Percentiles rank a stretch among this genome's conserved stretches.
These are phyloP conservation scores for Xanthoparmelia taractica DNA, from an alignment of 495 filamentous ascomycete species.

Conservation along the genomic window DNA sequence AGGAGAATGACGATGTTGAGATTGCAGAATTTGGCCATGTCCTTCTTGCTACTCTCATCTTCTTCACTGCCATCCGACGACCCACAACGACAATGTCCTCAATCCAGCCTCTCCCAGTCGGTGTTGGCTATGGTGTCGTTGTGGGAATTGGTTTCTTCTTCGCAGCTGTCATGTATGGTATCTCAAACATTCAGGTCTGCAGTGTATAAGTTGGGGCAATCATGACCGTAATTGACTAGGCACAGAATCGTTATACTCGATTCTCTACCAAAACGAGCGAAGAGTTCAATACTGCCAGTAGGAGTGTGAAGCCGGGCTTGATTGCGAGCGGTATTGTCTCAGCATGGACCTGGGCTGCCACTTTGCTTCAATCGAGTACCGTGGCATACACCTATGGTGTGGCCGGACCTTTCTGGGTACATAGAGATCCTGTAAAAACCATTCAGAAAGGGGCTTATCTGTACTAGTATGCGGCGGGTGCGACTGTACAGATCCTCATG, in stretches of 20 bases:
- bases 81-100: constrained; percentile 3
- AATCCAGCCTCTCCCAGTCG: constrained; percentile 14
- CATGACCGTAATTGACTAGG: background rate
- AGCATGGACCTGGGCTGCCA: constrained; percentile 42
- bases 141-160: constrained; percentile 44
- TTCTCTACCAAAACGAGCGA: constrained; percentile 41
- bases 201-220: background rate
- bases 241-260: constrained; percentile 42
- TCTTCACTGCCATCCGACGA: background rate
- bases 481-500: constrained; percentile 40
- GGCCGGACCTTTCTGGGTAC: constrained; percentile 39
- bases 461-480: constrained; percentile 32
- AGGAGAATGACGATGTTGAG: no score
- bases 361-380: constrained; percentile 38
- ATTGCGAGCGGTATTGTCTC: constrained; percentile 44
- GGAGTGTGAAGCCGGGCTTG: constrained; percentile 42
- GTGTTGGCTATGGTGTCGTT: constrained; percentile 39
- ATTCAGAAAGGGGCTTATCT: background rate
- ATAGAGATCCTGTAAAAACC: background rate
- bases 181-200: constrained; percentile 31
- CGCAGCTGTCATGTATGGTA: constrained; percentile 37
- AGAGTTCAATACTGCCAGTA: constrained; percentile 45
- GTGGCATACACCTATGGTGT: constrained; percentile 46
- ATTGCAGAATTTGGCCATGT: background rate
- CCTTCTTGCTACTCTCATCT: background rate